A percentile compares a stretch with the other conserved stretches of the same genome.
phyloP scores from a whole-genome alignment of 2,329 filamentous ascomycete species.

The Zymoseptoria brevis region DNA sequence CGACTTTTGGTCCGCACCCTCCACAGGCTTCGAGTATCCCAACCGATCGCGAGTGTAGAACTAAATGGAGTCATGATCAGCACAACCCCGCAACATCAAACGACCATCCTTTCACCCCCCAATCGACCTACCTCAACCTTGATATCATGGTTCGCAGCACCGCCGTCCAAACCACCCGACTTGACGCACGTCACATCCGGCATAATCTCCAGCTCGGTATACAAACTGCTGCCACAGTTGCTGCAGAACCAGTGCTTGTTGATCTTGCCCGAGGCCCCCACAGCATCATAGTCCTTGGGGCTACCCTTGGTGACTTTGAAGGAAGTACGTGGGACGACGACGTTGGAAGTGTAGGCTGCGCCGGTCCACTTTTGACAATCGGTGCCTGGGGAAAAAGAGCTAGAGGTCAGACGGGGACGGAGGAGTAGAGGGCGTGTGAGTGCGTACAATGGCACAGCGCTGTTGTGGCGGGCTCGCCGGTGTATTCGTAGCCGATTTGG shows the following conservation, averaged over 20 bases:
- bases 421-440: slow-evolving; percentile 29
- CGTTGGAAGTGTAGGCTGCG: slow-evolving; percentile 49
- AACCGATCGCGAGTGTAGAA: slow-evolving; percentile 47
- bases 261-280: slow-evolving; percentile 45
- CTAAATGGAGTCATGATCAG: neutral
- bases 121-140: slow-evolving; percentile 34
- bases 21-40: slow-evolving; percentile 35
- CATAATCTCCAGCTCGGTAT: slow-evolving; percentile 48
- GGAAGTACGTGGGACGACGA: slow-evolving; percentile 39
- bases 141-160: slow-evolving; percentile 38
- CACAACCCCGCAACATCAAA: neutral
- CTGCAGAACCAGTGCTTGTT: slow-evolving; percentile 51
- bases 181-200: slow-evolving; percentile 45
- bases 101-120: neutral
- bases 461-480: slow-evolving; percentile 24
- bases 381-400: slow-evolving; percentile 18
- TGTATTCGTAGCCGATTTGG: slow-evolving; percentile 24
- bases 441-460: slow-evolving; percentile 38
- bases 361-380: slow-evolving; percentile 51
- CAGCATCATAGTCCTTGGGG: slow-evolving; percentile 42
- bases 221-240: slow-evolving; percentile 45
- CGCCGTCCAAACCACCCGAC: slow-evolving; percentile 45
- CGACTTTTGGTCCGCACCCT: slow-evolving; percentile 44
- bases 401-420: neutral
- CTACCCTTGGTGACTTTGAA: slow-evolving; percentile 46